Evolutionary conservation across 805 yeast genomes (phyloP).

Genomic region (Ogataea nakhonphanomensis): DNA sequence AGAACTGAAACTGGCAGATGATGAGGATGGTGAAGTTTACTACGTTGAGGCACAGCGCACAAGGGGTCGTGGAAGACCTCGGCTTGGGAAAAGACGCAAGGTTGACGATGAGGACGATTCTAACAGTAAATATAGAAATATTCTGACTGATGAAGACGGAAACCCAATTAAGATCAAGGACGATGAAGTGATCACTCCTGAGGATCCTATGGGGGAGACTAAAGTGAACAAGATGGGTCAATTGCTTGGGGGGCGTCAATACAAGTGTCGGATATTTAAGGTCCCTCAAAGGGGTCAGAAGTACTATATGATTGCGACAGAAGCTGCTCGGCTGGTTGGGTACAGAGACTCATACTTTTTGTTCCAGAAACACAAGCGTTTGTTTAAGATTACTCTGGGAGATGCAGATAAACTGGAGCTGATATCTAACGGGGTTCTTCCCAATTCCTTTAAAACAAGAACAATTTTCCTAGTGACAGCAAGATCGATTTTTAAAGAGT

Average conservation of each 20-base stretch:
- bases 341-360: slow-evolving; percentile 87
- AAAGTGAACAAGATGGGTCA: slow-evolving; percentile 70
- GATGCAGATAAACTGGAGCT: slow-evolving; percentile 81
- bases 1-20: slow-evolving; percentile 20
- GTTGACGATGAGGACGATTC: slow-evolving; percentile 26
- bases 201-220: slow-evolving; percentile 72
- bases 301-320: slow-evolving; percentile 88
- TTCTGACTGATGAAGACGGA: slow-evolving; percentile 58
- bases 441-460: slow-evolving; percentile 87
- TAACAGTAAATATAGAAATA: slow-evolving; percentile 32
- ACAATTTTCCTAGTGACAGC: slow-evolving; percentile 90
- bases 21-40: slow-evolving; percentile 21
- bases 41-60: slow-evolving; percentile 18
- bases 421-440: slow-evolving; percentile 75
- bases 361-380: slow-evolving; percentile 77
- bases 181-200: slow-evolving; percentile 77
- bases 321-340: slow-evolving; percentile 93
- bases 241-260: slow-evolving; percentile 69
- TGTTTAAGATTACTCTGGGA: slow-evolving; percentile 68
- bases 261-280: slow-evolving; percentile 66
- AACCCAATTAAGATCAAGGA: slow-evolving; percentile 57
- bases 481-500: slow-evolving; percentile 81
- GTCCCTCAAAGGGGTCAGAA: slow-evolving; percentile 63
- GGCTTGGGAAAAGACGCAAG: slow-evolving; percentile 25
- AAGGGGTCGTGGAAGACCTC: slow-evolving; percentile 33